Conservation (phyloP, 2,329 filamentous ascomycete genomes). For the Diaporthe batatas region DNA sequence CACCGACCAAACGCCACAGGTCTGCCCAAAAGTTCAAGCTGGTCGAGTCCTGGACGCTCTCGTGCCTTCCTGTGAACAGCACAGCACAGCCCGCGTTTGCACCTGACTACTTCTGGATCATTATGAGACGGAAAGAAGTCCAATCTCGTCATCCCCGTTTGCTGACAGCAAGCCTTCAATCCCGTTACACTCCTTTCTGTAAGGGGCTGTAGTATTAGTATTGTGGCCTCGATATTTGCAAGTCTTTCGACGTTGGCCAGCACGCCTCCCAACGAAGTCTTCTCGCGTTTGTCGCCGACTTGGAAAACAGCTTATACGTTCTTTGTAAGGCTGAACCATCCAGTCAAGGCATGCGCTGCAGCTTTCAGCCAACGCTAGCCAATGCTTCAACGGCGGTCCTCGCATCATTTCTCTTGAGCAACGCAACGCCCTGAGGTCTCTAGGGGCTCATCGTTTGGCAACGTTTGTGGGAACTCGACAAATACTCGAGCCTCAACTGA, state of each 20-base stretch:
- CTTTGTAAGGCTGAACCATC: no score
- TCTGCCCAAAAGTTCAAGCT: neutral
- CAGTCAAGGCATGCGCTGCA: neutral
- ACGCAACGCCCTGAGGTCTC: neutral
- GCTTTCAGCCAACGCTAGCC: no score
- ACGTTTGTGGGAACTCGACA: neutral
- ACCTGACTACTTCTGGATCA: neutral
- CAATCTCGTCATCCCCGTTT: no score
- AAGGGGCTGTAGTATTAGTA: neutral
- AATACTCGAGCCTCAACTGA: neutral
- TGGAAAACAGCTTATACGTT: neutral
- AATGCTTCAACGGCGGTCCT: neutral
- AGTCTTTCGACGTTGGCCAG: no score
- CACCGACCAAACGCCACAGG: neutral
- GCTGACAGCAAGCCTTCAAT: neutral
- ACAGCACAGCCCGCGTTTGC: neutral
- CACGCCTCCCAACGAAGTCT: neutral
- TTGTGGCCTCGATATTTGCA: neutral
- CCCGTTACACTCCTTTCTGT: neutral
- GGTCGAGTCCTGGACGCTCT: neutral
- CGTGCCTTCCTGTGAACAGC: neutral
- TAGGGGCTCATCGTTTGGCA: neutral
- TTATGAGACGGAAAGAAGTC: neutral
- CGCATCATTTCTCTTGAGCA: no score
- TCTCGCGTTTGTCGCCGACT: neutral